phyloP scores from a whole-genome alignment of 2,329 filamentous ascomycete species.

The Xenosphaeropsis pyriputrescens region DNA sequence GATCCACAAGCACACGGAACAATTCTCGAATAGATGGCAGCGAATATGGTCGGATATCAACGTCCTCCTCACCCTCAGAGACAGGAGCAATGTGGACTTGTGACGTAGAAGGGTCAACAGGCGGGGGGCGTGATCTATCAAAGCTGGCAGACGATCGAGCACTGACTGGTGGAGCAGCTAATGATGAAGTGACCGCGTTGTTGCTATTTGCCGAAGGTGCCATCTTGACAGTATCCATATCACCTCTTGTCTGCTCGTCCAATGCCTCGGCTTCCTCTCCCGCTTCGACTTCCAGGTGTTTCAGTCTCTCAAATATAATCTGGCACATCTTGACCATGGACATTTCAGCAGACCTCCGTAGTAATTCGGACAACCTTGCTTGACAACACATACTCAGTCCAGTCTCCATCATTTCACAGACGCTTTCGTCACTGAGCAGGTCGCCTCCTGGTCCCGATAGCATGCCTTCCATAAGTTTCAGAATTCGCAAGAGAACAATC shows the following conservation, averaged over 20 bases:
- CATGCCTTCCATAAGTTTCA: constrained; percentile 98
- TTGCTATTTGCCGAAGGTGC: constrained; percentile 59
- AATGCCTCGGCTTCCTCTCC: constrained; percentile 50
- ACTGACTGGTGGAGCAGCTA: constrained; percentile 24
- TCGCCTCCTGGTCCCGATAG: constrained; percentile 86
- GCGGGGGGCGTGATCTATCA: constrained; percentile 18
- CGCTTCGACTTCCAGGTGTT: constrained; percentile 67
- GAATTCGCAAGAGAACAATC: constrained; percentile 82
- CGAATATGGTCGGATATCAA: constrained; percentile 72
- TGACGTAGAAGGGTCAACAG: constrained; percentile 7
- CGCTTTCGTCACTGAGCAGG: constrained; percentile 91
- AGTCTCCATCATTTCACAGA: constrained; percentile 99
- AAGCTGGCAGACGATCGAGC: constrained; percentile 25
- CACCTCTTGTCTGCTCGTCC: constrained; percentile 50
- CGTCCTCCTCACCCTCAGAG: constrained; percentile 20
- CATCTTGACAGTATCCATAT: constrained; percentile 71
- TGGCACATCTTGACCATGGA: constrained; percentile 99
- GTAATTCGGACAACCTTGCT: constrained; percentile 74
- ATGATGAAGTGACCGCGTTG: constrained; percentile 37
- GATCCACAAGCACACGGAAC: constrained; percentile 83
- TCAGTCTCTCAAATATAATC: constrained; percentile 88
- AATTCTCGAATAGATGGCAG: constrained; percentile 88
- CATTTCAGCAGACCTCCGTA: constrained; percentile 85
- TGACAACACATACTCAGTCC: constrained; percentile 96
- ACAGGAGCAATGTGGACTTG: constrained; percentile 13